Base-by-base conservation (phyloP, 2,329 filamentous ascomycete genomes). In the Verticillium dahliae region DNA sequence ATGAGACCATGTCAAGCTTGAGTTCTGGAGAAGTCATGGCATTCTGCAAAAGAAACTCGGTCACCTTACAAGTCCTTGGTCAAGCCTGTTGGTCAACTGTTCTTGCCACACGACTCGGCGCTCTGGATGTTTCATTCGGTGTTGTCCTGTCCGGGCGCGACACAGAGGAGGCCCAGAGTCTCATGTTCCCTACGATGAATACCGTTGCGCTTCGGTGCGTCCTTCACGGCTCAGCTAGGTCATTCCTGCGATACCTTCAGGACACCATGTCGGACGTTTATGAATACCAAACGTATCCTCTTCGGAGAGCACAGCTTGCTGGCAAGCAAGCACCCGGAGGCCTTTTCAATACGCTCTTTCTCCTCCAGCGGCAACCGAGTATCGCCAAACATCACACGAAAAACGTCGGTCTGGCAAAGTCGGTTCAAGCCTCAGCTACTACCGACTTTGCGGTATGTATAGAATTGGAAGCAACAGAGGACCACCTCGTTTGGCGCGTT, bases 161-260 rank as follows among this genome's bases (percentile, higher is more conserved):
- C 61, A 86, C 85, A 10, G 87, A 90, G 56, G 82, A 84, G 15
- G 83, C 86, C 0, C 84, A 90, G 54, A 73, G 84, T 33, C 74
- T 94, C 13, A 80, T 93, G 70, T 97, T 97, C 68, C 94, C 93
- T 0, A 91, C 90, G 0, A 97, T 97, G 90, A 97, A 96, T 69
- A 97, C 93, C 0, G 87, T 97, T 0, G 85, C 89, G 0, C 80
- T 96, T 7, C 83, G 92, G 11, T 83, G 83, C 1, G 80, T 93
- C 2, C 72, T 97, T 2, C 90, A 95, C 67, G 91, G 91, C 1
- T 86, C 81, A 0, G 75, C 83, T 0, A 65, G 72, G 0, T 81
- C 87, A 0, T 87, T 96, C 75, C 75, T 97, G 34, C 80, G 78
- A 13, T 90, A 93, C 69, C 81, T 92, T 65, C 92, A 97, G 69